These are phyloP conservation scores for Saturnispora besseyi DNA, from an alignment of 805 yeast genomes.

Conservation along the genomic window DNA sequence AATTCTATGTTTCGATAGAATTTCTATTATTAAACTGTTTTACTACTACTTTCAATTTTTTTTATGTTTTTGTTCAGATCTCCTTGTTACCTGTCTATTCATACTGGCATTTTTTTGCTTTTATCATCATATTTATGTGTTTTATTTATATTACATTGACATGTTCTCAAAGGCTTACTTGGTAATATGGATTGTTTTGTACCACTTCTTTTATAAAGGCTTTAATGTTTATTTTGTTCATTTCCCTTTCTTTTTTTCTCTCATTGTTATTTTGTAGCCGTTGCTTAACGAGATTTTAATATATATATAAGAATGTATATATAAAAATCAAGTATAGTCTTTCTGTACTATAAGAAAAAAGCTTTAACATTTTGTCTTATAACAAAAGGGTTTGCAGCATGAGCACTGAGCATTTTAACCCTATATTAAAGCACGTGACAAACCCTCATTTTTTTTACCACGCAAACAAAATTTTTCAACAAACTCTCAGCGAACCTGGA, in stretches of 20 bases:
- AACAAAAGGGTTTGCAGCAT: not conserved
- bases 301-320: too few relatives aligned
- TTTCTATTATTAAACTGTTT: not conserved
- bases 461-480: constrained; percentile 1
- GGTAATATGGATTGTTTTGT: too few relatives aligned
- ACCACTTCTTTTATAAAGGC: too few relatives aligned
- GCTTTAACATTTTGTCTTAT: too few relatives aligned
- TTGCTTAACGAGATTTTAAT: too few relatives aligned
- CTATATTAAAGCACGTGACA: constrained; percentile 5
- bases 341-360: not conserved
- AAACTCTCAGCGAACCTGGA: not conserved
- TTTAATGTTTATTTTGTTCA: too few relatives aligned
- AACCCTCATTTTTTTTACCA: not conserved
- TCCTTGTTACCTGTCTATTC: not conserved
- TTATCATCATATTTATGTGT: not conserved
- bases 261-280: too few relatives aligned
- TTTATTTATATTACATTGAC: not conserved
- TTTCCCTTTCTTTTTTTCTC: too few relatives aligned
- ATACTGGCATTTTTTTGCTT: not conserved
- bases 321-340: not conserved
- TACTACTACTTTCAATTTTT: not conserved
- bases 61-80: not conserved
- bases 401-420: not conserved
- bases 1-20: too few relatives aligned
- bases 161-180: not conserved